Evolutionary conservation across 169 alveolate species (phyloP).

Genomic region (Eimeria necatrix): DNA sequence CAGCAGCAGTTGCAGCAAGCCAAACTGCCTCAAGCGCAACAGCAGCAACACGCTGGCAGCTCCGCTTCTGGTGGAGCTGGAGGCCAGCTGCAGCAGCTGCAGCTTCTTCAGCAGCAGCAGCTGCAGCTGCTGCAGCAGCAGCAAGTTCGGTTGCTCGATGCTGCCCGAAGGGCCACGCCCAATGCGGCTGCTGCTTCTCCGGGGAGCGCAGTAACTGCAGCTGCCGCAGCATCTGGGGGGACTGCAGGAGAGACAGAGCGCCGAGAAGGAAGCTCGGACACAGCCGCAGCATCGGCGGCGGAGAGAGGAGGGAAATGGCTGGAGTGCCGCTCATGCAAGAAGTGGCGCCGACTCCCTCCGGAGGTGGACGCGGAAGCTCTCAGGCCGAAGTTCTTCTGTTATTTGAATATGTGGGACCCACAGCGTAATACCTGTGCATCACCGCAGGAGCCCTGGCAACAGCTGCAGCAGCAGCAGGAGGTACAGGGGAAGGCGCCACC

Average conservation of each 20-base stretch:
- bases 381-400: conserved; percentile 72
- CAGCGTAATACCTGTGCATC: conserved; percentile 56
- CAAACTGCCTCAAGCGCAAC: conserved; percentile 41
- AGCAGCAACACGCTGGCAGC: conserved; percentile 53
- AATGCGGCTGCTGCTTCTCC: conserved; percentile 3
- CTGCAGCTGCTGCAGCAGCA: conserved; percentile 59
- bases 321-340: conserved; percentile 76
- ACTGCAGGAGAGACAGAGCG: conserved; percentile 31
- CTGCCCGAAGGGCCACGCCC: conserved; percentile 74
- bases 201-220: conserved; percentile 41
- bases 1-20: conserved; percentile 60
- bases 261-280: conserved; percentile 60
- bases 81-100: conserved; percentile 64
- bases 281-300: conserved; percentile 44
- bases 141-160: conserved; percentile 74
- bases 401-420: conserved; percentile 73
- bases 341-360: conserved; percentile 72
- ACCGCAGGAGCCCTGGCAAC: conserved; percentile 82
- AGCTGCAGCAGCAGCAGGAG: conserved; percentile 68
- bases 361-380: conserved; percentile 78
- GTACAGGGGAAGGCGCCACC: conserved; percentile 57
- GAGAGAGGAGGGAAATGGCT: conserved; percentile 62
- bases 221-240: conserved; percentile 39
- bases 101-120: conserved; percentile 75
- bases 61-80: conserved; percentile 45